Percentiles rank a stretch among this genome's conserved stretches.
These are phyloP conservation scores for Salix koriyanagi DNA, from an alignment of 345 rosid genomes.

Conservation along the genomic window DNA sequence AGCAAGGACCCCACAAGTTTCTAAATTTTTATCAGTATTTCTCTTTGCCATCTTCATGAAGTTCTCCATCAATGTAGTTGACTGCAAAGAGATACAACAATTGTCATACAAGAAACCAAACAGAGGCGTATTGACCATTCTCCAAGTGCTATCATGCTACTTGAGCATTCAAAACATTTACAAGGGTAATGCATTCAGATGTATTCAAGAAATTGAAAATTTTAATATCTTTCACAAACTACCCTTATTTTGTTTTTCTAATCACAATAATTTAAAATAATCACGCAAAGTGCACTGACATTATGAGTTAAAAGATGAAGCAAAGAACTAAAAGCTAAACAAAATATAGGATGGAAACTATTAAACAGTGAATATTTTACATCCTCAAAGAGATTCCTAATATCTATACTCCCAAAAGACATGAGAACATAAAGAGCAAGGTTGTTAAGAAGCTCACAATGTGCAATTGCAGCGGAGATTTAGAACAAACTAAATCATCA, in stretches of 20 bases:
- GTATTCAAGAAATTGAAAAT: too few relatives aligned
- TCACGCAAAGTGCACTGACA: not conserved
- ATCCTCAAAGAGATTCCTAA: not conserved
- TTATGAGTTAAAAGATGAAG: not conserved
- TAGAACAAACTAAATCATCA: slow-evolving; percentile 47
- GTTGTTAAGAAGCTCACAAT: slow-evolving; percentile 53
- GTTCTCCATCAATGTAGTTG: slow-evolving; percentile 83
- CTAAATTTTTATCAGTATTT: slow-evolving; percentile 80
- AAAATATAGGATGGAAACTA: not conserved
- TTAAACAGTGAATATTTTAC: not conserved
- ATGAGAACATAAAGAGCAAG: not conserved
- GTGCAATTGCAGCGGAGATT: slow-evolving; percentile 83
- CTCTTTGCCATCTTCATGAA: slow-evolving; percentile 91
- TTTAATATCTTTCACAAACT: too few relatives aligned
- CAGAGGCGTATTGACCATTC: too few relatives aligned
- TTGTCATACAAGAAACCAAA: slow-evolving; percentile 5
- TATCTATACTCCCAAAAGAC: not conserved
- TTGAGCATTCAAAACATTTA: too few relatives aligned
- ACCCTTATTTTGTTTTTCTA: too few relatives aligned
- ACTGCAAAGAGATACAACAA: slow-evolving; percentile 45
- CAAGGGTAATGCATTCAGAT: too few relatives aligned
- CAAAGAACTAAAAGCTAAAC: not conserved
- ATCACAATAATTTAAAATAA: not conserved
- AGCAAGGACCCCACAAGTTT: slow-evolving; percentile 96
- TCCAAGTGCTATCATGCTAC: too few relatives aligned